Percentiles rank a stretch among this genome's conserved stretches.
phyloP scores from a whole-genome alignment of 352 stramenopile genomes.

The Plasmopara halstedii region DNA sequence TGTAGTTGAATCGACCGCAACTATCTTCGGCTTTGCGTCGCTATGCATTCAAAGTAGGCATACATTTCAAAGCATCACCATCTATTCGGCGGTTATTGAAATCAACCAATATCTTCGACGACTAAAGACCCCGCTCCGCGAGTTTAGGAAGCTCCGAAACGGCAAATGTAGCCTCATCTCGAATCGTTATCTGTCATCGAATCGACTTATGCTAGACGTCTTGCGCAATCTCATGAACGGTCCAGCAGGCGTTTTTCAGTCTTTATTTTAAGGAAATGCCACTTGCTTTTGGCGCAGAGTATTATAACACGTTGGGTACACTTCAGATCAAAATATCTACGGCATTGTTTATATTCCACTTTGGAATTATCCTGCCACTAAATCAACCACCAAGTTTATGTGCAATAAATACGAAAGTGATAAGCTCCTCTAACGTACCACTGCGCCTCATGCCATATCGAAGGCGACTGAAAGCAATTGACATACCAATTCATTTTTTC shows the following conservation, averaged over 20 bases:
- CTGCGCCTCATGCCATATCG: constrained; percentile 15
- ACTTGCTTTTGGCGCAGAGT: background rate
- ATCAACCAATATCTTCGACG: constrained; percentile 35
- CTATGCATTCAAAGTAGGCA: background rate
- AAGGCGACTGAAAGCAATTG: constrained; percentile 4
- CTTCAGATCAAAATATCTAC: constrained; percentile 20
- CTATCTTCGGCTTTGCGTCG: constrained; percentile 9
- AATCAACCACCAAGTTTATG: background rate
- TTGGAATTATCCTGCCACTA: constrained; percentile 11
- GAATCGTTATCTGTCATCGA: constrained; percentile 17
- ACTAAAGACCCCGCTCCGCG: constrained; percentile 26
- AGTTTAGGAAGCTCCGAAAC: constrained; percentile 7
- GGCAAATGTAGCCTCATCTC: constrained; percentile 3
- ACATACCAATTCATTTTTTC: constrained; percentile 5
- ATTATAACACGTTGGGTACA: background rate
- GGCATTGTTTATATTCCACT: constrained; percentile 16
- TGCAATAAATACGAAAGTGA: background rate
- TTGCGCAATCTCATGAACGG: too few species aligned
- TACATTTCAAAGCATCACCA: background rate
- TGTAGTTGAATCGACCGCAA: constrained; percentile 10
- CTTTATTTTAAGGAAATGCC: background rate
- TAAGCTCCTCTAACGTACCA: constrained; percentile 16
- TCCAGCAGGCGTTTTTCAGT: background rate
- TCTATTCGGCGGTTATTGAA: constrained; percentile 19
- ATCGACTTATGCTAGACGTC: too few species aligned